Evolutionary conservation across 1,284 basidiomycete genomes (phyloP).

Genomic region (Ustilago tritici): DNA sequence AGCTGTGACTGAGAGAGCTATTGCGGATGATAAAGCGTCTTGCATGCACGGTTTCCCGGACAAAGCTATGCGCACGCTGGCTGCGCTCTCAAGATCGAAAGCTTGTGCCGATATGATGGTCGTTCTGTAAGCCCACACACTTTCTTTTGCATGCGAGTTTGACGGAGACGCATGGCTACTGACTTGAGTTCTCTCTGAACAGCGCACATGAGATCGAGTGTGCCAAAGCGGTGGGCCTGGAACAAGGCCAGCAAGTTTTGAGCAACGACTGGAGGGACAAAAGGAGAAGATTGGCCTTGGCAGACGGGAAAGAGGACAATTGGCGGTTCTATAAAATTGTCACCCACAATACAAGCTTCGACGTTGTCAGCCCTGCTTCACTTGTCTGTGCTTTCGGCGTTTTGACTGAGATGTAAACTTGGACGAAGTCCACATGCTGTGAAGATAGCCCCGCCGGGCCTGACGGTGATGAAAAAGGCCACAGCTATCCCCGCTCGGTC

Average conservation of each 20-base stretch:
- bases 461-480: too few relatives aligned
- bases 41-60: constrained; percentile 37
- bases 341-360: background rate
- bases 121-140: constrained; percentile 15
- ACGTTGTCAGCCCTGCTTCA: background rate
- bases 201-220: constrained; percentile 30
- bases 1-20: constrained; percentile 15
- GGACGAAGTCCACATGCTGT: background rate
- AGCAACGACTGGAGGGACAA: constrained; percentile 14
- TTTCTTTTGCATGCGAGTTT: background rate
- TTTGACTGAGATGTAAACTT: background rate
- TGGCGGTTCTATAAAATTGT: constrained; percentile 5
- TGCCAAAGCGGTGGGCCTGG: constrained; percentile 8
- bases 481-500: too few relatives aligned
- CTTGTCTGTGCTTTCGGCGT: background rate
- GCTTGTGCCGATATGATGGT: constrained; percentile 33
- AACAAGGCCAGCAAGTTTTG: constrained; percentile 13
- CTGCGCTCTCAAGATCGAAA: constrained; percentile 18
- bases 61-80: constrained; percentile 20
- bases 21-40: constrained; percentile 3
- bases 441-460: too few relatives aligned
- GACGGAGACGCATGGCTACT: background rate
- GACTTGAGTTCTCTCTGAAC: background rate
- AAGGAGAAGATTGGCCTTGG: constrained; percentile 25
- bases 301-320: background rate